phyloP scores from a whole-genome alignment of 225 moss, liverwort and hornwort genomes.

The Polytrichum commune region DNA sequence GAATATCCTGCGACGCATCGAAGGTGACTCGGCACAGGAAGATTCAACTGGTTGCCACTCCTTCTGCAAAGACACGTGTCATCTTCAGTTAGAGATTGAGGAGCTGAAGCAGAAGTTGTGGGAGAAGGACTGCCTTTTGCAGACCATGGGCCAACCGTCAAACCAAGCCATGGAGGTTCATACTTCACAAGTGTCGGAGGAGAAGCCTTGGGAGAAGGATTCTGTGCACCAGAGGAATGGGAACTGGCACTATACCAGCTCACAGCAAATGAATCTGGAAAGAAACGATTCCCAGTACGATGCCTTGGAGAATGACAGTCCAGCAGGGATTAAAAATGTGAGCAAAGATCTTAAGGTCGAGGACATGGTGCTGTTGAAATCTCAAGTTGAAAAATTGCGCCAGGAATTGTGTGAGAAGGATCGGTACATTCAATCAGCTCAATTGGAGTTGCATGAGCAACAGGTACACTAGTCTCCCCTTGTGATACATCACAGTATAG shows the following conservation, averaged over 20 bases:
- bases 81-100: conserved; percentile 50
- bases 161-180: conserved; percentile 37
- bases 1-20: conserved; percentile 63
- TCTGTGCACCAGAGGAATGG: conserved; percentile 22
- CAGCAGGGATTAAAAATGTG: conserved; percentile 7
- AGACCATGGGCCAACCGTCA: conserved; percentile 48
- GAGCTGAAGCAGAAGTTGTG: conserved; percentile 65
- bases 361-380: conserved; percentile 41
- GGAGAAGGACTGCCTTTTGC: conserved; percentile 60
- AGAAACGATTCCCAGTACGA: conserved; percentile 30
- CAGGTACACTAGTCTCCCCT: conserved; percentile 30
- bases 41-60: conserved; percentile 12
- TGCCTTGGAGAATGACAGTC: conserved; percentile 29
- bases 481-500: not conserved
- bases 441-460: conserved; percentile 52
- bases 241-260: conserved; percentile 28
- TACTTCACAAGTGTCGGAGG: conserved; percentile 41
- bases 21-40: conserved; percentile 44
- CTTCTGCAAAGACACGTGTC: conserved; percentile 34
- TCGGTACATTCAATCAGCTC: conserved; percentile 47
- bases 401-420: conserved; percentile 59
- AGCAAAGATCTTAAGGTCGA: conserved; percentile 36
- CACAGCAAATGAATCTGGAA: conserved; percentile 11
- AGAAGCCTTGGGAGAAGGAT: conserved; percentile 46
- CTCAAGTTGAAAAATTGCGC: conserved; percentile 44